phyloP scores from a whole-genome alignment of 345 rosid species.

The Noccaea bulbosa region DNA sequence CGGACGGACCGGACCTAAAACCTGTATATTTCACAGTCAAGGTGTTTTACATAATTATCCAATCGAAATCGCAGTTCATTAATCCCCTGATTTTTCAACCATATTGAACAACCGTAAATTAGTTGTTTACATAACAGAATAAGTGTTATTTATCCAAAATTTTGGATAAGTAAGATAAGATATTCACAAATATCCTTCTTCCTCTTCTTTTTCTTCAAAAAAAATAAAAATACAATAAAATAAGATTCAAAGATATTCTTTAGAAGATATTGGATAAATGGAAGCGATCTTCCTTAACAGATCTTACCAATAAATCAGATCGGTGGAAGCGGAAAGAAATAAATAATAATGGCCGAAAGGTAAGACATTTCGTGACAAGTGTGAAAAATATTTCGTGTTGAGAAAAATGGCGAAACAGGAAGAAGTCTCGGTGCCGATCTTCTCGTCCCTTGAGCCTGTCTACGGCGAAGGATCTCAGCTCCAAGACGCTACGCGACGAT shows the following conservation, averaged over 20 bases:
- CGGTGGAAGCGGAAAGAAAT: conserved; percentile 9
- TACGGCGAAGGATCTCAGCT: conserved; percentile 78
- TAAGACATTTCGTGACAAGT: conserved; percentile 9
- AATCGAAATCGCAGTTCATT: neutral
- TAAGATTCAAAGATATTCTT: neutral
- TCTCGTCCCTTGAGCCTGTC: conserved; percentile 64
- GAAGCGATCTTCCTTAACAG: conserved; percentile 23
- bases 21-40: neutral
- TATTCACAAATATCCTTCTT: neutral
- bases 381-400: too few relatives aligned
- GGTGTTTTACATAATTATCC: neutral
- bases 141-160: conserved; percentile 1
- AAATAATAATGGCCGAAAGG: neutral
- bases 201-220: too few relatives aligned
- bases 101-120: neutral
- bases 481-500: conserved; percentile 78
- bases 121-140: neutral
- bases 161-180: conserved; percentile 23
- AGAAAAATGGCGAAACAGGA: conserved; percentile 74
- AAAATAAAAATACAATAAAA: too few relatives aligned
- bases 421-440: conserved; percentile 65
- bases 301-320: conserved; percentile 16
- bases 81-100: neutral
- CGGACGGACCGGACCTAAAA: neutral
- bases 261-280: neutral